phyloP scores from a whole-genome alignment of 768 basidiomycete genomes.

The Leccinellum rugosiceps region DNA sequence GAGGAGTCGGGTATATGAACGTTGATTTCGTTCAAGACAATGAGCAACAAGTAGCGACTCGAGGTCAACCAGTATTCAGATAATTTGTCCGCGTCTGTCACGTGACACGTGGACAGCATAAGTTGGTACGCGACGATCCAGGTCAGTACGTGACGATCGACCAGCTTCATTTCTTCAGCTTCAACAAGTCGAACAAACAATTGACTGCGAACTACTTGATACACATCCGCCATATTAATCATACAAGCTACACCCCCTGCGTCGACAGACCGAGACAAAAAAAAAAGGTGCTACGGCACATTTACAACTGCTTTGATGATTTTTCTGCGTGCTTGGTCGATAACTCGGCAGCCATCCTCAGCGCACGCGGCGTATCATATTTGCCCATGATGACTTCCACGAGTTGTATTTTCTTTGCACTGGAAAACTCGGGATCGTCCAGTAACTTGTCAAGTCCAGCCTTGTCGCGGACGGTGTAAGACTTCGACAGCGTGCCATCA shows the following conservation, averaged over 20 bases:
- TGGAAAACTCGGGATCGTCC: conserved; percentile 56
- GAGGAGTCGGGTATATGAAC: not conserved
- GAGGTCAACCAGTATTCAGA: not conserved
- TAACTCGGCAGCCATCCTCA: conserved; percentile 51
- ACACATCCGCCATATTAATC: not conserved
- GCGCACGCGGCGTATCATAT: conserved; percentile 65
- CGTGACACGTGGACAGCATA: conserved; percentile 26
- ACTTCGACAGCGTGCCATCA: conserved; percentile 46
- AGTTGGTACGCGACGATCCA: too few species aligned
- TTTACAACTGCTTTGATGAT: conserved; percentile 20
- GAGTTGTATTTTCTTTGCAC: conserved; percentile 66
- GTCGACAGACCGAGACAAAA: not conserved
- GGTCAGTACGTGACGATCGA: too few species aligned
- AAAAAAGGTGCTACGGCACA: not conserved
- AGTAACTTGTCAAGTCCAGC: conserved; percentile 66
- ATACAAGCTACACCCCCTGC: not conserved
- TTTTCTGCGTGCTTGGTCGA: conserved; percentile 13
- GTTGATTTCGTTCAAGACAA: not conserved
- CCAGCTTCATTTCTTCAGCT: too few species aligned
- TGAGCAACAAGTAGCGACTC: not conserved
- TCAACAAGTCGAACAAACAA: not conserved
- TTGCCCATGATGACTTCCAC: conserved; percentile 78
- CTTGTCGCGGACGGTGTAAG: conserved; percentile 67
- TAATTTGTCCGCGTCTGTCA: conserved; percentile 26
- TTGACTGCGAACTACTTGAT: not conserved